Percentiles rank a stretch among this genome's conserved stretches.
Evolutionary conservation across 1,139 yeast species (phyloP).

Genomic region (Arxiozyma bovina): DNA sequence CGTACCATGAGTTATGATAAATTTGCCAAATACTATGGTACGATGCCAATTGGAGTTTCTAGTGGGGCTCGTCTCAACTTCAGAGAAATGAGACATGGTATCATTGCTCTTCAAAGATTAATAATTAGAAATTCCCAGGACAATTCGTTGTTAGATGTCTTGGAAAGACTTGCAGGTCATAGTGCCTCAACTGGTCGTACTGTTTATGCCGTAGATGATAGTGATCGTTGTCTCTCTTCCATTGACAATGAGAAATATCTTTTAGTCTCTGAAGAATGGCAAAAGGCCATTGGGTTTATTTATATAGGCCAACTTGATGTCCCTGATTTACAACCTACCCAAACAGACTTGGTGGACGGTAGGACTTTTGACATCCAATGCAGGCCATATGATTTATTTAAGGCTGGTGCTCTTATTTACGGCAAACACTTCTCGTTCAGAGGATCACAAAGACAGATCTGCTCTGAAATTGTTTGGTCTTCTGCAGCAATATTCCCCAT

Average conservation of each 20-base stretch:
- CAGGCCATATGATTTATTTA: background rate
- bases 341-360: background rate
- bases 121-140: background rate
- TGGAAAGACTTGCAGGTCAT: background rate
- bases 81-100: no score
- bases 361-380: background rate
- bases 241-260: background rate
- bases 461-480: background rate
- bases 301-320: background rate
- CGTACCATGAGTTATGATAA: no score
- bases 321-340: background rate
- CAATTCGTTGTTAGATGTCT: background rate
- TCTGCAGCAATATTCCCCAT: background rate
- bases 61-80: no score
- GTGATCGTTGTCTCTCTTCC: background rate
- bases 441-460: background rate
- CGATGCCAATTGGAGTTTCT: no score
- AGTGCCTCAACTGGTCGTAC: background rate
- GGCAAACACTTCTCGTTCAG: background rate
- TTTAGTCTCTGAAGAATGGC: background rate
- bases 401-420: background rate
- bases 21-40: no score
- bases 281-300: background rate
- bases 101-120: background rate
- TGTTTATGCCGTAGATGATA: background rate